phyloP scores from a whole-genome alignment of 495 filamentous ascomycete species.

The Trichocladium antarcticum region DNA sequence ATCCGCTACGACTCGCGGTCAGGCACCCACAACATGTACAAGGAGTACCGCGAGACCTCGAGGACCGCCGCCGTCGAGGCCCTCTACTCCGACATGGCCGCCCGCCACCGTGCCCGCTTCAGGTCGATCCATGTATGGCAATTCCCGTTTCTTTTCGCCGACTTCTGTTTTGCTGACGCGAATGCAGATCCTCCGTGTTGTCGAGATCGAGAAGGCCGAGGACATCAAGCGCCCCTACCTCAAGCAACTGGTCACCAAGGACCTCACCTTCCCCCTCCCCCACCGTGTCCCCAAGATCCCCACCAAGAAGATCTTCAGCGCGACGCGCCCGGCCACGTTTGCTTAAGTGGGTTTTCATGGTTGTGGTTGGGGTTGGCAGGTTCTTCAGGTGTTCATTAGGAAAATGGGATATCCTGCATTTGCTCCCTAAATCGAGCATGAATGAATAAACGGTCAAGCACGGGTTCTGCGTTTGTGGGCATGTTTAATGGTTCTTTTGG shows the following conservation, averaged over 20 bases:
- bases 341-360: slow-evolving; percentile 37
- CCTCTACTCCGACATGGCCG: slow-evolving; percentile 99
- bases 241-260: slow-evolving; percentile 90
- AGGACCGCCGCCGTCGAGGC: slow-evolving; percentile 88
- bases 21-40: slow-evolving; percentile 99
- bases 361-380: slow-evolving; percentile 38
- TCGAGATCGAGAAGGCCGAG: slow-evolving; percentile 85
- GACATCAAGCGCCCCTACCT: slow-evolving; percentile 97
- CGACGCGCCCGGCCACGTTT: slow-evolving; percentile 88
- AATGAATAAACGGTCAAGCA: slow-evolving; percentile 31
- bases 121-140: slow-evolving; percentile 88
- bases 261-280: slow-evolving; percentile 95
- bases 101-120: slow-evolving; percentile 94
- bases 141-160: neutral
- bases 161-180: slow-evolving; percentile 18
- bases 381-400: slow-evolving; percentile 44
- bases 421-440: slow-evolving; percentile 34
- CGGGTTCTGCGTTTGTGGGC: slow-evolving; percentile 13
- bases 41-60: slow-evolving; percentile 98
- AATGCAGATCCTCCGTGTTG: slow-evolving; percentile 85
- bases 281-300: slow-evolving; percentile 74
- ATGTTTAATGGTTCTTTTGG: neutral
- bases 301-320: slow-evolving; percentile 80
- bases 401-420: slow-evolving; percentile 43
- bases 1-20: slow-evolving; percentile 99